Evolutionary conservation across 2,329 filamentous ascomycete genomes (phyloP).

Genomic region (Claviceps capensis): DNA sequence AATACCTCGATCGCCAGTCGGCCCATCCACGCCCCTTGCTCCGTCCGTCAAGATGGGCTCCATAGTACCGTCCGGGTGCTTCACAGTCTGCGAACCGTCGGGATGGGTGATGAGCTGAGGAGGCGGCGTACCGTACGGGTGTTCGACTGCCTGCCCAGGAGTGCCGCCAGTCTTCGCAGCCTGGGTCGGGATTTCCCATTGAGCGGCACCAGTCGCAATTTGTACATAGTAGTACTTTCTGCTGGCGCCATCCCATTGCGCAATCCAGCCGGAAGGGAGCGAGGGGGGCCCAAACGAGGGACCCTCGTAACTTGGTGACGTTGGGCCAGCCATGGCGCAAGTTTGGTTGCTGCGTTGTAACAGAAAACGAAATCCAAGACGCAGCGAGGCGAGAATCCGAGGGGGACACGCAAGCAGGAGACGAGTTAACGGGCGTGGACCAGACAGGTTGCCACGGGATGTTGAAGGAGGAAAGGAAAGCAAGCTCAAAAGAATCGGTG

Average conservation of each 20-base stretch:
- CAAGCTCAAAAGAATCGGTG: not conserved
- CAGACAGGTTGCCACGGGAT: too few relatives aligned
- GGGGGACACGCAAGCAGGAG: too few relatives aligned
- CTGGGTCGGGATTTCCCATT: conserved; percentile 60
- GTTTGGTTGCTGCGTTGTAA: not conserved
- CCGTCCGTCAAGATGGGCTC: conserved; percentile 43
- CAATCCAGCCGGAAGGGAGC: conserved; percentile 53
- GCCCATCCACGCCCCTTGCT: conserved; percentile 36
- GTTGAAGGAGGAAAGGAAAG: too few relatives aligned
- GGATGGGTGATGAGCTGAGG: conserved; percentile 46
- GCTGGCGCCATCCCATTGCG: conserved; percentile 52
- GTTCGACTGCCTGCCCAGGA: conserved; percentile 39
- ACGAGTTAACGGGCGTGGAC: too few relatives aligned
- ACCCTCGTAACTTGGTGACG: conserved; percentile 44
- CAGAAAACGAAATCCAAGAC: not conserved
- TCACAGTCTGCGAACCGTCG: conserved; percentile 48
- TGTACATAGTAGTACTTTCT: conserved; percentile 61
- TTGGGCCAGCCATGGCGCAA: conserved; percentile 38
- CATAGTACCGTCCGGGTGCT: conserved; percentile 45
- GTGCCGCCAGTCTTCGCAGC: conserved; percentile 48
- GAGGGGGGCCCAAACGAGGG: conserved; percentile 46
- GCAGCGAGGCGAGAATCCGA: not conserved
- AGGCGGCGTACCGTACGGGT: conserved; percentile 48
- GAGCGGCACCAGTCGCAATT: conserved; percentile 55
- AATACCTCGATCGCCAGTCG: conserved; percentile 45